Percentiles rank a stretch among this genome's conserved stretches.
Evolutionary conservation across 768 basidiomycete species (phyloP).

Genomic region (Lactifluus echinatus): DNA sequence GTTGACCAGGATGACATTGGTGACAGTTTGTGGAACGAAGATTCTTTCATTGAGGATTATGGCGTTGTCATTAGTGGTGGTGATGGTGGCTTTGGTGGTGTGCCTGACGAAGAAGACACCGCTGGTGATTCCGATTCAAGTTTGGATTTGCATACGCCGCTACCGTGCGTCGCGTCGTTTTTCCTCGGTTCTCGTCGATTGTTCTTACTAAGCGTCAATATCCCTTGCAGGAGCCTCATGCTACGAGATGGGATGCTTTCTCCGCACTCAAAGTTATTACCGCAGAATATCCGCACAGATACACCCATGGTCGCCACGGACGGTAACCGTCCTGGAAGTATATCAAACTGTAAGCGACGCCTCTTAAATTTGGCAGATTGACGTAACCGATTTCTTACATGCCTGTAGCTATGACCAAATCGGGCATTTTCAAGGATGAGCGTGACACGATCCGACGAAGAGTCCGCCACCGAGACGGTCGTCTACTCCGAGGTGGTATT

Average conservation of each 20-base stretch:
- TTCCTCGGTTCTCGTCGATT: background rate
- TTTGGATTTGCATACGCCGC: constrained; percentile 32
- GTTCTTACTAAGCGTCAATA: background rate
- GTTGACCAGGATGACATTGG: background rate
- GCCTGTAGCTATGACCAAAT: constrained; percentile 28
- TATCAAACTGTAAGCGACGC: constrained; percentile 23
- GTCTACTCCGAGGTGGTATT: constrained; percentile 30
- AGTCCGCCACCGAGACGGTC: constrained; percentile 32
- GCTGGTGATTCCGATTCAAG: constrained; percentile 31
- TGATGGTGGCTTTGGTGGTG: constrained; percentile 20
- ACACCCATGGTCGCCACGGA: constrained; percentile 18
- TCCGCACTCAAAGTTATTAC: constrained; percentile 33
- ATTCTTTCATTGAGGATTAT: constrained; percentile 25
- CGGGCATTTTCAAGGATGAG: constrained; percentile 31
- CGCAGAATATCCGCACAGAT: constrained; percentile 20
- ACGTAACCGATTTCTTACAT: constrained; percentile 6
- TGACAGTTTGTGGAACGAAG: constrained; percentile 23
- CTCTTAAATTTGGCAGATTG: background rate
- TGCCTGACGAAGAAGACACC: constrained; percentile 25
- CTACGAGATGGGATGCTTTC: constrained; percentile 33
- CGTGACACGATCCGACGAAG: constrained; percentile 30
- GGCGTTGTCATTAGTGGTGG: constrained; percentile 23
- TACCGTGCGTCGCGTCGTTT: constrained; percentile 27
- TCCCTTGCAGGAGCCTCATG: constrained; percentile 30
- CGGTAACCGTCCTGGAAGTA: constrained; percentile 22